These are phyloP conservation scores for Stachybotrys chartarum DNA, from an alignment of 2,329 filamentous ascomycete genomes.

Conservation along the genomic window DNA sequence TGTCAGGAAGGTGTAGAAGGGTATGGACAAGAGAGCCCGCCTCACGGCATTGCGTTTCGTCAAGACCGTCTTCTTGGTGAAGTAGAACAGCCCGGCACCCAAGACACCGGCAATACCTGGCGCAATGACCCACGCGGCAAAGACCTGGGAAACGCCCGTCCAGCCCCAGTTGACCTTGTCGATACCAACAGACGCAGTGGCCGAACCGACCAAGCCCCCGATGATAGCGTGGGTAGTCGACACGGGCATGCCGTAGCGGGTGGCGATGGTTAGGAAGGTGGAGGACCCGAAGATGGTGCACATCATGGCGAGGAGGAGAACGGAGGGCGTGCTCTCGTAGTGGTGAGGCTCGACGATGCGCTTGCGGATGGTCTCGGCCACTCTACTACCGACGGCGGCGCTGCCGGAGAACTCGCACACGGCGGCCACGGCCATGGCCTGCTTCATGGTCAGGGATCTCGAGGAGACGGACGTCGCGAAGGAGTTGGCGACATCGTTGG, in stretches of 20 bases:
- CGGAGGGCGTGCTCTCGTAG: slow-evolving; percentile 34
- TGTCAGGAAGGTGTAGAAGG: slow-evolving; percentile 30
- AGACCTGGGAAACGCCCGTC: slow-evolving; percentile 28
- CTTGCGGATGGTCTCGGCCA: slow-evolving; percentile 38
- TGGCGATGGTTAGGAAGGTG: slow-evolving; percentile 45
- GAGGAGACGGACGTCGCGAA: slow-evolving; percentile 40
- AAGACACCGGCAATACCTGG: slow-evolving; percentile 24
- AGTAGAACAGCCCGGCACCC: slow-evolving; percentile 23
- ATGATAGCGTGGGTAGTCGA: slow-evolving; percentile 48
- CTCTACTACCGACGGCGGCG: slow-evolving; percentile 27
- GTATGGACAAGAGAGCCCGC: slow-evolving; percentile 26
- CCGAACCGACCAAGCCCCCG: slow-evolving; percentile 30
- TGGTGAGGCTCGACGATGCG: slow-evolving; percentile 35
- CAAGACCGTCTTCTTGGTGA: slow-evolving; percentile 25
- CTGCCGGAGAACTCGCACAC: slow-evolving; percentile 37
- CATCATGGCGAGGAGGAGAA: slow-evolving; percentile 47
- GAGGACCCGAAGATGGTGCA: slow-evolving; percentile 44
- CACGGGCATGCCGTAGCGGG: slow-evolving; percentile 42
- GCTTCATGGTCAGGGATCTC: slow-evolving; percentile 36
- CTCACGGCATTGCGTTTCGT: slow-evolving; percentile 18
- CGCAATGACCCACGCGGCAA: slow-evolving; percentile 29
- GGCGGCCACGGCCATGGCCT: slow-evolving; percentile 35
- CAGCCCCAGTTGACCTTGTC: slow-evolving; percentile 28
- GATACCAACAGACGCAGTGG: slow-evolving; percentile 27
- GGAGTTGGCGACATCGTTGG: slow-evolving; percentile 43